Evolutionary conservation across 768 basidiomycete species (phyloP).

Genomic region (Boletellus sp.): DNA sequence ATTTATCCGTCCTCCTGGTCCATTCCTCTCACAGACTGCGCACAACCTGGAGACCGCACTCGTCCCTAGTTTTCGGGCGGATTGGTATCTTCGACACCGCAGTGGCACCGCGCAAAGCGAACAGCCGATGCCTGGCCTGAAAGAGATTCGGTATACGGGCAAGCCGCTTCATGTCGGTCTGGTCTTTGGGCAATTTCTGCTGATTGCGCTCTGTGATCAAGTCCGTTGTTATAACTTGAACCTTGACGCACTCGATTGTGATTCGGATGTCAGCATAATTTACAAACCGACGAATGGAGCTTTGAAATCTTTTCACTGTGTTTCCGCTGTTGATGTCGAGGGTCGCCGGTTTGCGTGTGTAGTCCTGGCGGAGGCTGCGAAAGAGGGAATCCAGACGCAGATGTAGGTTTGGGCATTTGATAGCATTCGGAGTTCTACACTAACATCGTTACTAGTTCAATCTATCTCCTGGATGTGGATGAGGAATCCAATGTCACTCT

Average conservation of each 20-base stretch:
- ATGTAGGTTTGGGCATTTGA: conserved; percentile 3
- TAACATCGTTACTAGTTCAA: background rate
- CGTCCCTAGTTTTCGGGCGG: conserved; percentile 1
- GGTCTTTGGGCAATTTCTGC: conserved; percentile 15
- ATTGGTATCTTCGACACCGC: conserved; percentile 2
- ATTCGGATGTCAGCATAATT: background rate
- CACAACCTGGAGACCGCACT: background rate
- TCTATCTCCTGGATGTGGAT: background rate
- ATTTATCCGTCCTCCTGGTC: background rate
- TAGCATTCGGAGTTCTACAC: background rate
- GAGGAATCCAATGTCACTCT: conserved; percentile 2
- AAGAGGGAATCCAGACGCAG: background rate
- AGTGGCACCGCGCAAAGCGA: background rate
- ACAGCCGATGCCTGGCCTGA: background rate
- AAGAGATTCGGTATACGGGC: conserved; percentile 8
- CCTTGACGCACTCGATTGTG: background rate
- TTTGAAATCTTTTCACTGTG: conserved; percentile 3
- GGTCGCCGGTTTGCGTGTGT: conserved; percentile 2
- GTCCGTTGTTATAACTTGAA: conserved; percentile 16
- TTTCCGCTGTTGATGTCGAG: background rate
- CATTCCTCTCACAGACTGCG: background rate
- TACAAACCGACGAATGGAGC: background rate
- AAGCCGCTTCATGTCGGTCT: background rate
- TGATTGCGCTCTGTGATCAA: conserved; percentile 12
- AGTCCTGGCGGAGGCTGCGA: conserved; percentile 1